Base-by-base conservation (phyloP, 1,139 yeast genomes). In the Protomyces gravidus region DNA sequence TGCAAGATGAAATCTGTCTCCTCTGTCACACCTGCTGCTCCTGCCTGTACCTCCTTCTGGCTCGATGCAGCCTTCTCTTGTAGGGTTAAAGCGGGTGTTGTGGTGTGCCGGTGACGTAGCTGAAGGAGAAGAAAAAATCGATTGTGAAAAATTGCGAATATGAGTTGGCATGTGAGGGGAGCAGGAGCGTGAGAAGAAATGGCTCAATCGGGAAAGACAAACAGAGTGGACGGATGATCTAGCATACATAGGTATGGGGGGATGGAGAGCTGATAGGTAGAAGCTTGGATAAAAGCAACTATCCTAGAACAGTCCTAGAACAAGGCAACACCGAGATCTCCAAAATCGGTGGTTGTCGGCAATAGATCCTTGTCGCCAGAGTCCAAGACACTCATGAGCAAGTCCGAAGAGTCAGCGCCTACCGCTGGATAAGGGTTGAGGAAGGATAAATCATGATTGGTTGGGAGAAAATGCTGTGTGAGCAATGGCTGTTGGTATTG, bases 261-360 rank as follows among this genome's bases (percentile, higher is more conserved):
- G n/a, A n/a, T n/a, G n/a, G n/a, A n/a, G n/a, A n/a, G n/a, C n/a
- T n/a, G n/a, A n/a, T n/a, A n/a, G n/a, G n/a, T n/a, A n/a, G n/a
- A n/a, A n/a, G n/a, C n/a, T n/a, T n/a, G n/a, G n/a, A n/a, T n/a
- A n/a, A n/a, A n/a, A n/a, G n/a, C n/a, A n/a, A n/a, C n/a, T n/a
- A n/a, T n/a, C n/a, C n/a, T n/a, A n/a, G n/a, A n/a, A n/a, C n/a
- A n/a, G n/a, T n/a, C n/a, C n/a, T 28, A 28, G 4, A 11, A 36
- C 15, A 36, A 36, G 42, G 42, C 42, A 15, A 36, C 42, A 17
- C 42, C 17, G 23, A 36, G 17, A 23, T 36, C 42, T 9, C 19
- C 19, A 42, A 46, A 53, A 27, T 53, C 45, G 15, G 32, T 50
- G 11, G 50, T 46, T n/a, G 58, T 25, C 17, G 58, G 58, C 36